Conservation (phyloP, 805 yeast genomes). For the Lipomyces starkeyi region DNA sequence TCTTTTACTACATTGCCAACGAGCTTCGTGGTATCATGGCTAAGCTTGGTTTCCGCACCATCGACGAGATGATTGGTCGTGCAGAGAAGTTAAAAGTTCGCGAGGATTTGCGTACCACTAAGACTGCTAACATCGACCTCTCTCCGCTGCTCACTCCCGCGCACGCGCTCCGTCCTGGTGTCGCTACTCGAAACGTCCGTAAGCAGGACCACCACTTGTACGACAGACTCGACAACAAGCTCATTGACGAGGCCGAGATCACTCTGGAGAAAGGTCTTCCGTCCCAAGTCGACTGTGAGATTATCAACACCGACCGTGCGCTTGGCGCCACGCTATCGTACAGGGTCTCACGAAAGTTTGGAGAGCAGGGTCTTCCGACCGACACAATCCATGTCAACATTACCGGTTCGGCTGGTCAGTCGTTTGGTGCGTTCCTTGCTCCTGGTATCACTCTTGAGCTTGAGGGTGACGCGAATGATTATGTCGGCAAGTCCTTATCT, state of each 20-base stretch:
- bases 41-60: conserved; percentile 88
- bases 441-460: conserved; percentile 93
- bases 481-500: conserved; percentile 95
- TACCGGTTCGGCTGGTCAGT: conserved; percentile 95
- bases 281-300: conserved; percentile 89
- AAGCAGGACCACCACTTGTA: conserved; percentile 94
- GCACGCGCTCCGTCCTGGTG: conserved; percentile 94
- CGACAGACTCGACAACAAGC: conserved; percentile 91
- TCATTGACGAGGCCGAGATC: conserved; percentile 92
- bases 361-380: conserved; percentile 91
- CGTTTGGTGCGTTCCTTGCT: conserved; percentile 97
- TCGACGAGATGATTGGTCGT: conserved; percentile 98
- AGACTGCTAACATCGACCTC: conserved; percentile 88
- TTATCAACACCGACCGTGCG: conserved; percentile 95
- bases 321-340: conserved; percentile 94
- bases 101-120: conserved; percentile 83
- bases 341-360: conserved; percentile 90
- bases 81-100: conserved; percentile 88
- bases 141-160: conserved; percentile 97
- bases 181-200: conserved; percentile 87
- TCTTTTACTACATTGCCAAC: conserved; percentile 91
- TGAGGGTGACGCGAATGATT: conserved; percentile 98
- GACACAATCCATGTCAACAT: conserved; percentile 94
- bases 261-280: conserved; percentile 97
- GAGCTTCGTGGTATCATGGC: conserved; percentile 95